Percentiles rank a stretch among this genome's conserved stretches.
phyloP scores from a whole-genome alignment of 345 rosid genomes.

The Barbarea vulgaris region DNA sequence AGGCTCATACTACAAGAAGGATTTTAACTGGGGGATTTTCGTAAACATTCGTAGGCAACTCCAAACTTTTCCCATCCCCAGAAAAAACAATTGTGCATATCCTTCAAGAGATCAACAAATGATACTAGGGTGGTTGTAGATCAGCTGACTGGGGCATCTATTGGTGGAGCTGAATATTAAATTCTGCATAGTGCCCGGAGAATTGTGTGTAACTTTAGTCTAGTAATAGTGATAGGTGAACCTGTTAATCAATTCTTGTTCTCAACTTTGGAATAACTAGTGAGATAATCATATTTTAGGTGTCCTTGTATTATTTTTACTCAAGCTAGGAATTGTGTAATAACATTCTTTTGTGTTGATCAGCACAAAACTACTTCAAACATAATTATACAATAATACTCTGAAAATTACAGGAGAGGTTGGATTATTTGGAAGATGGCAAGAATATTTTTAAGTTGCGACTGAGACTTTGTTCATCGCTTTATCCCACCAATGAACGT shows the following conservation, averaged over 20 bases:
- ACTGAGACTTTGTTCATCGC: slow-evolving; percentile 86
- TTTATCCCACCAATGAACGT: slow-evolving; percentile 91
- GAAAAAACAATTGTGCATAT: slow-evolving; percentile 3
- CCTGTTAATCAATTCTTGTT: slow-evolving; percentile 15
- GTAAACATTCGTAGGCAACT: background rate
- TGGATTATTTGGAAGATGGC: slow-evolving; percentile 97
- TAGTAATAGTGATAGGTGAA: slow-evolving; percentile 12
- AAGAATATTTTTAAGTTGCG: slow-evolving; percentile 84
- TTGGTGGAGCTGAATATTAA: slow-evolving; percentile 1
- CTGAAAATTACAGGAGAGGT: slow-evolving; percentile 69
- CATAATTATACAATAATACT: slow-evolving; percentile 10
- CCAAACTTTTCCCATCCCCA: slow-evolving; percentile 6
- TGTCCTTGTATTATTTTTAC: slow-evolving; percentile 2
- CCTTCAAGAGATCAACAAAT: slow-evolving; percentile 3
- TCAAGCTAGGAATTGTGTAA: slow-evolving; percentile 14
- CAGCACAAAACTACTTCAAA: slow-evolving; percentile 17
- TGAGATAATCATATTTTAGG: slow-evolving; percentile 6
- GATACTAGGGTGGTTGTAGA: background rate
- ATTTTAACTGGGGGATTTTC: background rate
- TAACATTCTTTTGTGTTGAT: background rate
- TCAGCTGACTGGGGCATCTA: slow-evolving; percentile 5
- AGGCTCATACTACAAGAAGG: background rate
- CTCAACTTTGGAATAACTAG: slow-evolving; percentile 4
- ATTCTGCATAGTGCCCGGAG: background rate
- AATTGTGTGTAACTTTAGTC: slow-evolving; percentile 15